Evolutionary conservation across 2,329 filamentous ascomycete genomes (phyloP).

Genomic region (Trichophyton rubrum): DNA sequence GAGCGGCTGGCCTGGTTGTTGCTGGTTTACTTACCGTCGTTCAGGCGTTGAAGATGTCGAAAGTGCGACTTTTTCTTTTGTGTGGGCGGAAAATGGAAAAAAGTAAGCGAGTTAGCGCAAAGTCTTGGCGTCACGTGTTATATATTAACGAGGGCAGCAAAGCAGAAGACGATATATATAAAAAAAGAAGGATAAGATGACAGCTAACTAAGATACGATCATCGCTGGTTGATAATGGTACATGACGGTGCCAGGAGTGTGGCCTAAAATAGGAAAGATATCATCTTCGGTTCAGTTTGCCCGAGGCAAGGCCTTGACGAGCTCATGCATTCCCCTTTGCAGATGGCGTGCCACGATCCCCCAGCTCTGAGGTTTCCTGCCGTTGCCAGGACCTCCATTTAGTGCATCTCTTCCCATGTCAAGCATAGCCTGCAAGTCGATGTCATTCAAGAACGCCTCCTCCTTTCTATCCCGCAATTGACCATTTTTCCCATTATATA

Average conservation of each 20-base stretch:
- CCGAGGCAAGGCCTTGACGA: constrained; percentile 10
- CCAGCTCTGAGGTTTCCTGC: constrained; percentile 11
- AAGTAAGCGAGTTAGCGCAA: constrained; percentile 1
- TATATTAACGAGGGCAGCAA: not conserved
- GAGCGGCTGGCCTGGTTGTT: constrained; percentile 32
- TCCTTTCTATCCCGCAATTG: not conserved
- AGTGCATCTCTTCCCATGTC: constrained; percentile 11
- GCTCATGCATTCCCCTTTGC: constrained; percentile 10
- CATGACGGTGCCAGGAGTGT: not conserved
- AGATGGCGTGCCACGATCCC: constrained; percentile 12
- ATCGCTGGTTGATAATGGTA: not conserved
- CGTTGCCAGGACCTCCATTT: not conserved
- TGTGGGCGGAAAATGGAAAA: not conserved
- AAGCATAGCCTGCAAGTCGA: constrained; percentile 15
- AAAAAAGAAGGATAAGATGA: not conserved
- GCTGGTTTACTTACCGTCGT: constrained; percentile 28
- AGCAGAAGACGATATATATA: not conserved
- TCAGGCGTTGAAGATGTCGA: constrained; percentile 14
- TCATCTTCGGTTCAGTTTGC: not conserved
- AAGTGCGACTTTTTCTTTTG: constrained; percentile 2
- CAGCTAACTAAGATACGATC: not conserved
- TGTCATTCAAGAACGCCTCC: constrained; percentile 9
- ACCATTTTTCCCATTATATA: not conserved
- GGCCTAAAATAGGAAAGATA: not conserved
- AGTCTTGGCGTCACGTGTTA: not conserved